A percentile compares a stretch with the other conserved stretches of the same genome.
phyloP scores from a whole-genome alignment of 768 basidiomycete genomes.

The Collybiopsis confluens region DNA sequence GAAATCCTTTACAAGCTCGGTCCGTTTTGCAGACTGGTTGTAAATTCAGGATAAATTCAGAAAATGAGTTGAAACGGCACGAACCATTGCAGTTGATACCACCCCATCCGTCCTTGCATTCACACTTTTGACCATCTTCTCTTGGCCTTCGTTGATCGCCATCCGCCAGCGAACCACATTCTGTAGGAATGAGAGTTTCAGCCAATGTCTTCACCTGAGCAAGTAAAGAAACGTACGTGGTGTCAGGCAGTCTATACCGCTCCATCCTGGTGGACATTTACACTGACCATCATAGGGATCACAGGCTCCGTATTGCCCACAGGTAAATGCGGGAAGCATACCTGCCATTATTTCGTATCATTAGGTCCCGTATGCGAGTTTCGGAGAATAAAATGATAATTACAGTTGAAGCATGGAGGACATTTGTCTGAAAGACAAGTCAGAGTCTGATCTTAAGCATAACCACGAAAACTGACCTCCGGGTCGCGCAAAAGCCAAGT shows the following conservation, averaged over 20 bases:
- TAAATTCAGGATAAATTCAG: not conserved
- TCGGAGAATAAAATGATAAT: too few relatives aligned
- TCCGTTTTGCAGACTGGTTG: conserved; percentile 80
- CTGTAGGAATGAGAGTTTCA: too few relatives aligned
- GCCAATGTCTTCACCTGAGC: conserved; percentile 7
- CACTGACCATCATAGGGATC: conserved; percentile 93
- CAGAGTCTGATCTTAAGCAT: not conserved
- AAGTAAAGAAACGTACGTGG: conserved; percentile 60
- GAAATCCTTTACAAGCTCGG: conserved; percentile 75
- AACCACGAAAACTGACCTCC: not conserved
- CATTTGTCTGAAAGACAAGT: conserved; percentile 44
- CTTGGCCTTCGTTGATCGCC: conserved; percentile 81
- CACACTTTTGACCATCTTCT: conserved; percentile 69
- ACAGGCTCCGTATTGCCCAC: conserved; percentile 90
- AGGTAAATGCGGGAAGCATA: conserved; percentile 79
- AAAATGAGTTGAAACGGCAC: conserved; percentile 14
- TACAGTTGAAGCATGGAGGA: conserved; percentile 94
- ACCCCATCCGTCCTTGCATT: conserved; percentile 93
- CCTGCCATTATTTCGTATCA: too few relatives aligned
- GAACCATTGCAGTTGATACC: conserved; percentile 97
- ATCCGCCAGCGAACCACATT: conserved; percentile 92
- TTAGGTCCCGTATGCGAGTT: too few relatives aligned
- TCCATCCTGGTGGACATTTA: conserved; percentile 96
- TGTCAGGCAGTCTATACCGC: conserved; percentile 89
- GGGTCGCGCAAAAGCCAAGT: not conserved